phyloP scores from a whole-genome alignment of 148 eudicot genomes.

The Rhododendron ferrugineum region DNA sequence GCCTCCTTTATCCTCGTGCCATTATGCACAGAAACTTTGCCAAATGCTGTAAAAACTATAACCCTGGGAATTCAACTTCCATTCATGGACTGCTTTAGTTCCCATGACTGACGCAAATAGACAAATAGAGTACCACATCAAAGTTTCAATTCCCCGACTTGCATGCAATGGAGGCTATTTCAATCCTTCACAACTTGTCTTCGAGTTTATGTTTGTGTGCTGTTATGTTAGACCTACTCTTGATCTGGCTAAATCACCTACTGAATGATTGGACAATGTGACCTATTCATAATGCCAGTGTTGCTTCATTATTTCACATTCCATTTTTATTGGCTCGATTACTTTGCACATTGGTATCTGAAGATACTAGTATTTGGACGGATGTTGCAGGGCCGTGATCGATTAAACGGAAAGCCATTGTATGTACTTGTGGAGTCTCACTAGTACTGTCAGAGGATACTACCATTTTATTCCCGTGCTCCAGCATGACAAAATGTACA shows the following conservation, averaged over 20 bases:
- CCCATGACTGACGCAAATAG: background rate
- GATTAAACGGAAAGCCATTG: constrained; percentile 79
- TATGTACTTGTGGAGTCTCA: constrained; percentile 78
- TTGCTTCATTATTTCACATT: background rate
- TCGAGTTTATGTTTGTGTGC: background rate
- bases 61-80: background rate
- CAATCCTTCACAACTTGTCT: too few species aligned
- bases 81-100: background rate
- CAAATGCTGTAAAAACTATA: background rate
- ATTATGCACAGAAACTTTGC: background rate
- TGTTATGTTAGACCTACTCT: background rate
- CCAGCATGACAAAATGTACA: constrained; percentile 20
- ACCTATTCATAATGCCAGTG: background rate
- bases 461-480: background rate
- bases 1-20: background rate
- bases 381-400: constrained; percentile 60
- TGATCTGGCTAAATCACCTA: background rate
- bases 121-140: background rate
- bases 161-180: background rate
- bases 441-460: constrained; percentile 22
- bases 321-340: background rate
- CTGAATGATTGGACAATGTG: background rate
- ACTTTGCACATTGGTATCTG: background rate
- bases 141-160: background rate
- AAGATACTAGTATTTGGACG: background rate